Conservation (phyloP, 805 yeast genomes). For the Saccharomycopsis microspora region DNA sequence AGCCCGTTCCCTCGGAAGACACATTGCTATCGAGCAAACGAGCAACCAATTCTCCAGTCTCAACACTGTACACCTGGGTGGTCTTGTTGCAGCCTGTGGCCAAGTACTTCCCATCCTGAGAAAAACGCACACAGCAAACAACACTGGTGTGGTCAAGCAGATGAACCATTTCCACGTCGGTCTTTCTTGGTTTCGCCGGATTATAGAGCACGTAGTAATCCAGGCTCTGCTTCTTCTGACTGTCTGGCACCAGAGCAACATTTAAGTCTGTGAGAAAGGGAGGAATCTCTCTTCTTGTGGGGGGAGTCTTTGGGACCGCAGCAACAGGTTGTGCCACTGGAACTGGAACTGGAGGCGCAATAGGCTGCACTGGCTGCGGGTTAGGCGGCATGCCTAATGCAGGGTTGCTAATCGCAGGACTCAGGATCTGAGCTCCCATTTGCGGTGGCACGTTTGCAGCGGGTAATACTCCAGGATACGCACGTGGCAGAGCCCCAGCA, state of each 20-base stretch:
- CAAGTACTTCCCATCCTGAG: constrained; percentile 79
- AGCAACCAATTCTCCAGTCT: constrained; percentile 83
- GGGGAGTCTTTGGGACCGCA: constrained; percentile 28
- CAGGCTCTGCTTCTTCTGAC: constrained; percentile 67
- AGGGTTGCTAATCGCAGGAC: not conserved
- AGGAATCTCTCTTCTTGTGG: constrained; percentile 28
- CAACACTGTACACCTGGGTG: constrained; percentile 88
- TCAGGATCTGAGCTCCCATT: not conserved
- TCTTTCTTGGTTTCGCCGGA: constrained; percentile 54
- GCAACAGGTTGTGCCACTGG: not conserved
- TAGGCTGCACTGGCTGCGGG: not conserved
- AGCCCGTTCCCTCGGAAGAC: constrained; percentile 23
- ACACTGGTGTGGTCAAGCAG: constrained; percentile 89
- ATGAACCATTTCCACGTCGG: constrained; percentile 83
- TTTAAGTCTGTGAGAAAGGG: constrained; percentile 73
- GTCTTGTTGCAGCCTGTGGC: constrained; percentile 98
- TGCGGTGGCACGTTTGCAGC: not conserved
- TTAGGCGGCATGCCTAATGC: not conserved
- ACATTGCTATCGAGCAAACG: constrained; percentile 69
- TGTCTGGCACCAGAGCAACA: constrained; percentile 61
- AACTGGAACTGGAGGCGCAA: constrained; percentile 2
- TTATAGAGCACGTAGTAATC: constrained; percentile 87
- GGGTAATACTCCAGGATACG: not conserved
- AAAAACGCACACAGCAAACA: constrained; percentile 92
- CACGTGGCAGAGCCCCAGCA: not conserved